Base-by-base conservation (phyloP, 2,329 filamentous ascomycete genomes). In the Amauroascus verrucosus region DNA sequence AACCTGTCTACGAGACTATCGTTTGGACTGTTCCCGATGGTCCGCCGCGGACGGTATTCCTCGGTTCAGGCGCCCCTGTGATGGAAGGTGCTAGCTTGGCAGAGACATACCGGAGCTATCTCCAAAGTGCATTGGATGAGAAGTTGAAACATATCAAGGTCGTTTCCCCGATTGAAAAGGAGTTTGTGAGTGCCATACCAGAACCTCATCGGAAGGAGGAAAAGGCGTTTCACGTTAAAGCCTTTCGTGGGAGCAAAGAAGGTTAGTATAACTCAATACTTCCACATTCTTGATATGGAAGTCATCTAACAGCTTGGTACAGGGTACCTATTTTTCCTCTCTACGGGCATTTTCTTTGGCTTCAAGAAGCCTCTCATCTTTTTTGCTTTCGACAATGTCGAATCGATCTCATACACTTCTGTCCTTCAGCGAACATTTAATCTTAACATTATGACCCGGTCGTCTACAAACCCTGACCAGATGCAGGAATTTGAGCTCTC, bases 361-460 rank as follows among this genome's bases (percentile, higher is more conserved):
- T 84, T 82, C 72, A 83, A 83, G 62, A 84, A 84, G 61, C 81
- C 81, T 0, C 69, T 84, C 22, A 65, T 77, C 7, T 83, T 80
- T 68, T 82, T 83, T 62, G 74, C 79, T 7, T 82, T 84, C 56
- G 74, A 76, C 46, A 70, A 72, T 33, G 74, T 84, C 54, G 77
- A 78, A 49, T 77, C 76, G 20, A 76, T 83, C 44, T 80, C 77
- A 37, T 84, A 83, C 67, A 83, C 80, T 3, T 79, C 77, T 38
- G 78, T 84, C 16, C 70, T 84, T 6, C 80, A 82, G 59, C 77
- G 81, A 32, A 84, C 81, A 0, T 84, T 84, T 70, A 84, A 84
- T 60, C 74, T 84, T 32, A 80, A 80, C 59, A 75, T 84, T 53
- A 63, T 71, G 26, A 70, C 71, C 40, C 72, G 72, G 28, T 61